These are phyloP conservation scores for Nelumbo lutea DNA, from an alignment of 164 flowering plant genomes.

Conservation along the genomic window DNA sequence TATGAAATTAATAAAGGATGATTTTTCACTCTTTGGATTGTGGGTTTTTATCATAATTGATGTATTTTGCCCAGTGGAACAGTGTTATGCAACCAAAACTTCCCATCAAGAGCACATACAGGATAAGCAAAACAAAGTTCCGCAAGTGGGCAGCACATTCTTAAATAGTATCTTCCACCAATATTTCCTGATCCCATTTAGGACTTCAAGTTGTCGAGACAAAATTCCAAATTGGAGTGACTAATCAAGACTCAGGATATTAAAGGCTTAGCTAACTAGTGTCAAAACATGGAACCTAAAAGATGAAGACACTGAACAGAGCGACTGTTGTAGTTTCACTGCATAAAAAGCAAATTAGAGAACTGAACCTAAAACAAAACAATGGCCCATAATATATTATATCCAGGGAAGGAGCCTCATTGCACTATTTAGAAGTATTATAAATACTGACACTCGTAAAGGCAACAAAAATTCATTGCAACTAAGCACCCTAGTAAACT, in stretches of 20 bases:
- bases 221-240: not conserved
- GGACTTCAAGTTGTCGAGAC: not conserved
- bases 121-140: not conserved
- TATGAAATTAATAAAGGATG: too few relatives aligned
- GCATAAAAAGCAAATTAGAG: too few relatives aligned
- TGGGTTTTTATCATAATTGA: too few relatives aligned
- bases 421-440: not conserved
- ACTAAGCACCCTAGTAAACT: not conserved
- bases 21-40: too few relatives aligned
- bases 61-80: too few relatives aligned
- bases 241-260: not conserved
- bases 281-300: not conserved
- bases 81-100: too few relatives aligned
- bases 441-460: not conserved
- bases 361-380: not conserved
- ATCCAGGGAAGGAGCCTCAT: not conserved
- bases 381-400: not conserved
- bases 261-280: not conserved
- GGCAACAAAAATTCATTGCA: not conserved
- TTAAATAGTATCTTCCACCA: not conserved
- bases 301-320: not conserved
- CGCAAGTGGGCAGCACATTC: not conserved
- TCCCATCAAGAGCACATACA: not conserved
- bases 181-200: not conserved
- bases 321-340: too few relatives aligned